Base-by-base conservation (phyloP, 371 early-diverging fungal genomes). In the Blyttiomyces sp. region DNA sequence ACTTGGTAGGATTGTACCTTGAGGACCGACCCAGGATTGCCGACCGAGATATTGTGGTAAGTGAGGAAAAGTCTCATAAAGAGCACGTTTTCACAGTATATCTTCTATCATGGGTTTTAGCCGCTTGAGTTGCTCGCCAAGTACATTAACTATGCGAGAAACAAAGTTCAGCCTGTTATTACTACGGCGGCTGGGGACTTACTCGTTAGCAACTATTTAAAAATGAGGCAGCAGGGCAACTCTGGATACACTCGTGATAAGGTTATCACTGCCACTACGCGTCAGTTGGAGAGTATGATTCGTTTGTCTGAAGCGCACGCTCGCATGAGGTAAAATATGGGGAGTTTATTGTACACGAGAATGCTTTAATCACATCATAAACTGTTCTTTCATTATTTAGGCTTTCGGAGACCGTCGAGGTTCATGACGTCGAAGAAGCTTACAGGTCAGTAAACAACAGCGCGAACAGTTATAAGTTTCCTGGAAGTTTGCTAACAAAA, bases 261-360 rank as follows among this genome's bases (percentile, higher is more conserved):
- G 52, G 88, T 90, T 27, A 86, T 99, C 31, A 92, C 95, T 17
- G 98, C 98, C 1, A 99, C 99, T 0, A 98, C 99, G 2, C 86
- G 99, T 56, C 99, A 99, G 77, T 82, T 99, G 32, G 99, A 99
- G 82, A 92, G 93, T 24, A 89, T 99, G 89, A 96, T 99, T 66
- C 90, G 99, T 48, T 84, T 99, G 71, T 79, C 96, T 21, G 99
- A 99, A 72, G 99, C 99, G 2, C 96, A 96, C 67, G 99, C 99
- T 54, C 84, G 86, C 64, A 92, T 99, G 94, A 82, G 91, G 77
- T 87, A 63, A 33, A 48, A 43, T 23, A 11, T 5, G 34, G 36
- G 0, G 45, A n/a, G n/a, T n/a, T n/a, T n/a, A n/a, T n/a, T n/a
- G n/a, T n/a, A 4, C 54, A 43, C 50, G 35, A 23, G 32, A 24